Evolutionary conservation across 257 asterid genomes (phyloP), one percentile per base, ranked within the genome.

Genomic region (Fraxinus anomala): DNA sequence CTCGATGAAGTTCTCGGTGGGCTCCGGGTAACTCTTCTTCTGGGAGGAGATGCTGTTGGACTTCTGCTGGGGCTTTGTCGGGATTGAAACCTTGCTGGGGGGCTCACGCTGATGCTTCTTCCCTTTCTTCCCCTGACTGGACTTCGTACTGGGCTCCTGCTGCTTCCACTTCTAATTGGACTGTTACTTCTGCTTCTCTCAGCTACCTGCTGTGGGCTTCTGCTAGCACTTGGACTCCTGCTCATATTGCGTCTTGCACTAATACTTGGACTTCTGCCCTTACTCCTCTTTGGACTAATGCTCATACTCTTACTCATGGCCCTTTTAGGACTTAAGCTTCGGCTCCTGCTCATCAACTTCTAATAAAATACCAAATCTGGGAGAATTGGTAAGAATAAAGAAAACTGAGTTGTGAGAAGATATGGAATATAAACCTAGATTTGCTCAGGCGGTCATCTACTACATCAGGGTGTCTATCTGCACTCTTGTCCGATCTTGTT

Each of bases 271-370:
- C 96, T 93, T 83, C 89, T 83, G 80, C 85, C 87, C 68, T 74
- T 82, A 83, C 81, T 84, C 82, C 90, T 82, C 76, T 74, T 87
- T 19, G 99, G 98, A 82, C 99, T 95, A 68, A 95, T 89, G 88
- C 99, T 95, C 97, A 90, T 91, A 83, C 99, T 95, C 92, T 89
- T 90, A 76, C 94, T 93, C 88, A 75, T 39, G 70, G 90, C 42
- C 74, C 89, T 85, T 76, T 80, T 71, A 77, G 93, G 97, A 82
- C 94, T 92, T 44, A 75, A 3, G 84, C 97, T 96, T 81, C 88
- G 87, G 83, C 97, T 92, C 94, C 98, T 94, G 95, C 81, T 70
- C 80, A 79, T 73, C 80, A 81, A 81, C 81, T 42, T 74, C 61
- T 70, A 83, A 70, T 86, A 65, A 80, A 82, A 87, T 54, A 77